Conservation (phyloP, 1,139 yeast species). For the Schwanniomyces etchellsii region DNA sequence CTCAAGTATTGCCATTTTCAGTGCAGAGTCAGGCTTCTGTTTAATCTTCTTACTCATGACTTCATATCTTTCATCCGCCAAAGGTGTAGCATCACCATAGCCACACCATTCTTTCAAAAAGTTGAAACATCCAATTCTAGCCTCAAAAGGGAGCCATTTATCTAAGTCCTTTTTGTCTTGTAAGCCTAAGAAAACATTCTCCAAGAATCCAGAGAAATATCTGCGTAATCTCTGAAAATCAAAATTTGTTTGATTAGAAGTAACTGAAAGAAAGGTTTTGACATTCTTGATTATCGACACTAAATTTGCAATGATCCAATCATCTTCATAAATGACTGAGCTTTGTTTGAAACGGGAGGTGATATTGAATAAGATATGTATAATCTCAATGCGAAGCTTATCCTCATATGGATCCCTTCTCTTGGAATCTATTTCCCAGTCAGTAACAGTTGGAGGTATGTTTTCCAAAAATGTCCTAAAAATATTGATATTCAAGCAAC, state of each 20-base stretch:
- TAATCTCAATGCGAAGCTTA: constrained; percentile 65
- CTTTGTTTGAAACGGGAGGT: constrained; percentile 61
- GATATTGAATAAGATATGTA: constrained; percentile 67
- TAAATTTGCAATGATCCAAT: constrained; percentile 61
- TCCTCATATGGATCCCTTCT: constrained; percentile 36
- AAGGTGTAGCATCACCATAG: constrained; percentile 57
- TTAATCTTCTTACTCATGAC: constrained; percentile 49
- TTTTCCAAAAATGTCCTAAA: constrained; percentile 79
- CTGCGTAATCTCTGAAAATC: constrained; percentile 74
- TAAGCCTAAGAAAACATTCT: constrained; percentile 57
- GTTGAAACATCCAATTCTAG: constrained; percentile 76
- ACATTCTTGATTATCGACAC: constrained; percentile 61
- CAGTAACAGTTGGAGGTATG: constrained; percentile 56
- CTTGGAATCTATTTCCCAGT: constrained; percentile 41
- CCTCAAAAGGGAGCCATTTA: constrained; percentile 76
- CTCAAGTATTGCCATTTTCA: constrained; percentile 74
- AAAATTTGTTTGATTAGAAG: constrained; percentile 58
- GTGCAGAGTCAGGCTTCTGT: constrained; percentile 40
- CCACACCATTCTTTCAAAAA: constrained; percentile 94
- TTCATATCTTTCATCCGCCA: constrained; percentile 64
- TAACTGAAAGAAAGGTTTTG: constrained; percentile 54
- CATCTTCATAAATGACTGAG: constrained; percentile 53
- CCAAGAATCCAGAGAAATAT: constrained; percentile 74
- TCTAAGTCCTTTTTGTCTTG: constrained; percentile 35
- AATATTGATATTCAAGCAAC: constrained; percentile 86